Conservation (phyloP, 805 yeast species). For the Metschnikowia bowlesiae region DNA sequence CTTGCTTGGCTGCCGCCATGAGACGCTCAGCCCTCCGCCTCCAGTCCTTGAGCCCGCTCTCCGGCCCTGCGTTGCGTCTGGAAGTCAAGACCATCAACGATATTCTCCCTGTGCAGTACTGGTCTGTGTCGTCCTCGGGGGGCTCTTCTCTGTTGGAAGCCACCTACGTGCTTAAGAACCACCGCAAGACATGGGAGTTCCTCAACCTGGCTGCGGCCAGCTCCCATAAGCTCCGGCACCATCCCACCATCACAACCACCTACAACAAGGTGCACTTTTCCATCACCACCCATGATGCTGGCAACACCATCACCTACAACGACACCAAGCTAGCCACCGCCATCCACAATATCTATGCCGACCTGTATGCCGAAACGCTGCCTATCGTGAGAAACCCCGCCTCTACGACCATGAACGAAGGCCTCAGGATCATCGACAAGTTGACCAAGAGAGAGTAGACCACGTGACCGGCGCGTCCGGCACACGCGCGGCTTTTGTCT, state of each 20-base stretch:
- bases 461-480: not conserved
- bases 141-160: slow-evolving; percentile 23
- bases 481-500: too few relatives aligned
- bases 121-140: slow-evolving; percentile 4
- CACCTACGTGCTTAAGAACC: slow-evolving; percentile 43
- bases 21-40: not conserved
- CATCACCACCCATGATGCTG: slow-evolving; percentile 63
- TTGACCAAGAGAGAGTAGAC: slow-evolving; percentile 10
- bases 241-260: slow-evolving; percentile 62
- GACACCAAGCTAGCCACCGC: slow-evolving; percentile 55
- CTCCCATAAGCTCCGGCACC: slow-evolving; percentile 60
- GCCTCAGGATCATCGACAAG: slow-evolving; percentile 13
- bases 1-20: not conserved
- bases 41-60: slow-evolving; percentile 4
- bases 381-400: not conserved
- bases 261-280: slow-evolving; percentile 54
- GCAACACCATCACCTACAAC: slow-evolving; percentile 43
- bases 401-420: slow-evolving; percentile 7
- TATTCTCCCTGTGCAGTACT: slow-evolving; percentile 31
- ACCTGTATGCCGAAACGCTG: slow-evolving; percentile 5
- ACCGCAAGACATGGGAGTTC: slow-evolving; percentile 65
- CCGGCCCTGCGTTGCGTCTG: not conserved
- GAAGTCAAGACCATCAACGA: slow-evolving; percentile 47
- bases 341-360: slow-evolving; percentile 18
- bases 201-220: slow-evolving; percentile 53